These are phyloP conservation scores for Nyctanthes arbortristis DNA, from an alignment of 257 asterid species.

Conservation along the genomic window DNA sequence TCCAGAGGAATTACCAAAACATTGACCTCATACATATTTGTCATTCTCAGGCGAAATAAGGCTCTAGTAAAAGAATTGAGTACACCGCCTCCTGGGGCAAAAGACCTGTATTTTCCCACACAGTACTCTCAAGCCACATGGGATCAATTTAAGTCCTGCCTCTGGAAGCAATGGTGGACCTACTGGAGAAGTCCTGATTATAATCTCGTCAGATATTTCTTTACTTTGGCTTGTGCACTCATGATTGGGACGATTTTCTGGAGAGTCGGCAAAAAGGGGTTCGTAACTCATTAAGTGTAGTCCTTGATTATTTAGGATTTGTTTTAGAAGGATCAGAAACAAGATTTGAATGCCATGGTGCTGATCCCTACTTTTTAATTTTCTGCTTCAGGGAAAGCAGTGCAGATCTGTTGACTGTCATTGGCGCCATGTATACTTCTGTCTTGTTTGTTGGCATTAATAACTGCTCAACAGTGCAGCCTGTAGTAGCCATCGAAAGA, in stretches of 20 bases:
- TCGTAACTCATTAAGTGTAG: neutral
- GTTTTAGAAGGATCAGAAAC: neutral
- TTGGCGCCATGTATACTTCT: constrained; percentile 77
- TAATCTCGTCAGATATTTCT: constrained; percentile 75
- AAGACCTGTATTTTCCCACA: constrained; percentile 61
- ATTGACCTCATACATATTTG: neutral
- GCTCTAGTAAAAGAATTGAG: constrained; percentile 62
- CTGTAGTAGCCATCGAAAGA: constrained; percentile 72
- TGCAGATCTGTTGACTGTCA: constrained; percentile 58
- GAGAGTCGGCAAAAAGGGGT: constrained; percentile 70
- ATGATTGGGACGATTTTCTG: constrained; percentile 77
- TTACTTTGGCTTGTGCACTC: constrained; percentile 70
- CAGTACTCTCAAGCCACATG: constrained; percentile 57
- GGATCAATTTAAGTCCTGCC: constrained; percentile 64
- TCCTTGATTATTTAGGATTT: neutral
- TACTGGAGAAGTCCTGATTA: constrained; percentile 93
- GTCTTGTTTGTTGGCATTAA: constrained; percentile 71
- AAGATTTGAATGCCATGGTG: neutral
- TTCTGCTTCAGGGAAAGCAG: constrained; percentile 41
- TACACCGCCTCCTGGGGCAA: constrained; percentile 56
- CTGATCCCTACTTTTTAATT: constrained; percentile 17
- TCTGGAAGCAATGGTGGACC: constrained; percentile 89
- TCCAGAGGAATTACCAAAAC: neutral
- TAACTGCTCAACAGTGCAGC: constrained; percentile 78
- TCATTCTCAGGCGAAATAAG: constrained; percentile 53